These are phyloP conservation scores for Aspergillus hortae DNA, from an alignment of 2,329 filamentous ascomycete species.

Conservation along the genomic window DNA sequence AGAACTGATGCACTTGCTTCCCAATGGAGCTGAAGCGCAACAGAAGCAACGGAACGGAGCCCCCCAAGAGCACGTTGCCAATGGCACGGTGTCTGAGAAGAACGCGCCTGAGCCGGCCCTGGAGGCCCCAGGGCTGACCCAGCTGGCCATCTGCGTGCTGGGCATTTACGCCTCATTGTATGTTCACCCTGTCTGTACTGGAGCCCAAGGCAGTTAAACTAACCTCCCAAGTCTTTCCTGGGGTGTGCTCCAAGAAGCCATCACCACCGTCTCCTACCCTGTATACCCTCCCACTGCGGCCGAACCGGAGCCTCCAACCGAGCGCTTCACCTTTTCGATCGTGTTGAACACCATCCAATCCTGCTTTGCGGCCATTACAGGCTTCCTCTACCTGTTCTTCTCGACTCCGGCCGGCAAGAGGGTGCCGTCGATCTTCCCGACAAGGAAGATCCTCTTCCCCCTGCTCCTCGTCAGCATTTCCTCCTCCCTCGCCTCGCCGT, in stretches of 20 bases:
- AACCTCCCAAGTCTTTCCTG: conserved; percentile 70
- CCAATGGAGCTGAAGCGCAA: conserved; percentile 28
- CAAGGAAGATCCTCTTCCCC: conserved; percentile 67
- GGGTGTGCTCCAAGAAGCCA: conserved; percentile 94
- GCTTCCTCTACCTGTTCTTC: conserved; percentile 72
- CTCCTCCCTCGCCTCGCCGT: conserved; percentile 84
- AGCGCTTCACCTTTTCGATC: conserved; percentile 88
- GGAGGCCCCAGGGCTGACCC: conserved; percentile 59
- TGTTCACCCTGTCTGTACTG: conserved; percentile 10
- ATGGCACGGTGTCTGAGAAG: conserved; percentile 19
- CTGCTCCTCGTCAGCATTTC: conserved; percentile 83
- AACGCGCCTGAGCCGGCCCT: conserved; percentile 25
- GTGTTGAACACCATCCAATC: conserved; percentile 97
- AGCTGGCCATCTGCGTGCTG: conserved; percentile 81
- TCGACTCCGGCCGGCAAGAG: conserved; percentile 55
- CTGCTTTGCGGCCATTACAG: conserved; percentile 76
- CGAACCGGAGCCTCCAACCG: conserved; percentile 40
- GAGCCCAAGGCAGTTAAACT: neutral
- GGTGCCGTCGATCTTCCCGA: conserved; percentile 66
- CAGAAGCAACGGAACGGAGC: conserved; percentile 31
- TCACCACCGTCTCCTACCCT: conserved; percentile 88
- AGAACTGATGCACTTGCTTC: conserved; percentile 53
- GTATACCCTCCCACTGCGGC: conserved; percentile 48
- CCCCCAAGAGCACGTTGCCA: conserved; percentile 14
- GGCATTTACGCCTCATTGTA: conserved; percentile 98